Conservation (phyloP, 495 filamentous ascomycete species). For the Extremus antarcticus region DNA sequence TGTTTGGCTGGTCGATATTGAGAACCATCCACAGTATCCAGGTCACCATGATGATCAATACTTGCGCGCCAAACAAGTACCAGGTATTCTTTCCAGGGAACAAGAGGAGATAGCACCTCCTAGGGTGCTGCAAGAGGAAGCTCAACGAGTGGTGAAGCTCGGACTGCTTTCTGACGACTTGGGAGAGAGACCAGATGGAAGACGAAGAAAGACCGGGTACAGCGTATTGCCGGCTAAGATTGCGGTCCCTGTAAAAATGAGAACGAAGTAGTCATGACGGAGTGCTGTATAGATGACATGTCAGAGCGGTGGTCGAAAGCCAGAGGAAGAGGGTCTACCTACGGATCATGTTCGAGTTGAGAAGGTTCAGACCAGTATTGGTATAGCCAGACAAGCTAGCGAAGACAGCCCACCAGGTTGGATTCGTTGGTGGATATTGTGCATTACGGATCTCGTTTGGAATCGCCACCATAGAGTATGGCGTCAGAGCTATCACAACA, state of each 20-base stretch:
- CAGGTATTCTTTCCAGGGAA: constrained; percentile 8
- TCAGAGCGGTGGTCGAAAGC: neutral
- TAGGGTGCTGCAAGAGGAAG: constrained; percentile 10
- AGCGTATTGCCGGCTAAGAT: constrained; percentile 8
- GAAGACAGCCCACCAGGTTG: constrained; percentile 4
- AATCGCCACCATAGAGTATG: neutral
- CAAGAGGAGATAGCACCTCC: constrained; percentile 3
- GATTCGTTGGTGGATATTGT: constrained; percentile 3
- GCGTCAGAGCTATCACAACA: neutral
- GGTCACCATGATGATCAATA: neutral
- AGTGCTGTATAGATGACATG: neutral
- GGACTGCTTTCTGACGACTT: neutral
- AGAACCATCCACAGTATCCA: constrained; percentile 6
- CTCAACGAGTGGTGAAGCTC: constrained; percentile 4
- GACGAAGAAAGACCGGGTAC: constrained; percentile 6
- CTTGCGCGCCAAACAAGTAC: neutral
- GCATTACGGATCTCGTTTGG: neutral
- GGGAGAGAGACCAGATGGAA: neutral
- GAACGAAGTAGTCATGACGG: constrained; percentile 1
- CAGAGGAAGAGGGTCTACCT: neutral
- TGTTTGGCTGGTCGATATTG: constrained; percentile 1
- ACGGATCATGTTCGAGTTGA: constrained; percentile 4
- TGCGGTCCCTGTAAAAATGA: neutral
- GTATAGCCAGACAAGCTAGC: neutral
- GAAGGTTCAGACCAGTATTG: constrained; percentile 7